Evolutionary conservation across 352 stramenopile species (phyloP).

Genomic region (Globisporangium mamillatum): DNA sequence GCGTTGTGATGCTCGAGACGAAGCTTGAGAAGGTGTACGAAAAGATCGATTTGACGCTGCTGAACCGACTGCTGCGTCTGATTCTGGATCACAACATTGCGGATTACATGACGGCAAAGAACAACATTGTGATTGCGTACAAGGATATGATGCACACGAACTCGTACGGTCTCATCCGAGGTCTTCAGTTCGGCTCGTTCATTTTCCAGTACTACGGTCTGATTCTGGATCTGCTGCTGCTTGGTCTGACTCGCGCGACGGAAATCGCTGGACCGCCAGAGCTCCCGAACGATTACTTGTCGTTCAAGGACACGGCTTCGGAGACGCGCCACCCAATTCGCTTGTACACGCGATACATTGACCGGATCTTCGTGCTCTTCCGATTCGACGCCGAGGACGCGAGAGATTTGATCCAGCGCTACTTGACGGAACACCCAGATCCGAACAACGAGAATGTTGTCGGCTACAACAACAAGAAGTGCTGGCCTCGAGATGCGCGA

Average conservation of each 20-base stretch:
- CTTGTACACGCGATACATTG: slow-evolving; percentile 99
- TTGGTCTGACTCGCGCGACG: slow-evolving; percentile 97
- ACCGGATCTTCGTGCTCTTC: slow-evolving; percentile 99
- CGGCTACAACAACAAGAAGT: slow-evolving; percentile 99
- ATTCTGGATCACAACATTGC: slow-evolving; percentile 99
- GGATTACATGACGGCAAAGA: slow-evolving; percentile 99
- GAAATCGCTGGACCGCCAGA: slow-evolving; percentile 97
- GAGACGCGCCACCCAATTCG: slow-evolving; percentile 98
- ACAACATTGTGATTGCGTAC: slow-evolving; percentile 98
- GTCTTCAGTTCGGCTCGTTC: slow-evolving; percentile 97
- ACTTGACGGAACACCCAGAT: slow-evolving; percentile 99
- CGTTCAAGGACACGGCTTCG: slow-evolving; percentile 97
- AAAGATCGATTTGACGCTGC: slow-evolving; percentile 99
- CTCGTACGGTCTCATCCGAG: slow-evolving; percentile 98
- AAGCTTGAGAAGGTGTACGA: slow-evolving; percentile 99
- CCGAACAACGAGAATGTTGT: slow-evolving; percentile 99
- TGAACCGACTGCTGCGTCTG: slow-evolving; percentile 97
- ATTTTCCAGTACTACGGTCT: slow-evolving; percentile 99
- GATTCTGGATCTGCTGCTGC: slow-evolving; percentile 97
- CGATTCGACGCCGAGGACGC: slow-evolving; percentile 98
- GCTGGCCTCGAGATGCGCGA: slow-evolving; percentile 98
- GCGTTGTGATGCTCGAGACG: slow-evolving; percentile 98
- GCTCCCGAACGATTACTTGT: slow-evolving; percentile 98
- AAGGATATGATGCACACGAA: slow-evolving; percentile 99
- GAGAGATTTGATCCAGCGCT: slow-evolving; percentile 99